Evolutionary conservation across 75 land plant species (phyloP).

Genomic region (Selaginella tamariscina): DNA sequence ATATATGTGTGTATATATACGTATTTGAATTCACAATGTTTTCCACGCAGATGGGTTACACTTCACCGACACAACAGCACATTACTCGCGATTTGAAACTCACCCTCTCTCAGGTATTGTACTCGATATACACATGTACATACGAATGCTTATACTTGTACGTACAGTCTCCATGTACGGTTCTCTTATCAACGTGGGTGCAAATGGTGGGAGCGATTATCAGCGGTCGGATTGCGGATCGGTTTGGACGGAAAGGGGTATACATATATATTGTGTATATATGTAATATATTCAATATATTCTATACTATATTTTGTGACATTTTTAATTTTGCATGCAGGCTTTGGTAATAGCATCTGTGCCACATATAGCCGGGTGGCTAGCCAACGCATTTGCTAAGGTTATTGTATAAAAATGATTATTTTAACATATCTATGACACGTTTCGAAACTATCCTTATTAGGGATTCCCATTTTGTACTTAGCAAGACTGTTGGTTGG

Average conservation of each 20-base stretch:
- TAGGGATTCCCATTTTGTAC: conserved; percentile 49
- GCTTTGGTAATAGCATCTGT: background rate
- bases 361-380: background rate
- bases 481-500: conserved; percentile 75
- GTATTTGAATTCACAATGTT: background rate
- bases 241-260: conserved; percentile 82
- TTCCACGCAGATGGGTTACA: conserved; percentile 41
- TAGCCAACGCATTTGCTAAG: background rate
- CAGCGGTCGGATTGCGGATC: conserved; percentile 77
- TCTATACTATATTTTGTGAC: background rate
- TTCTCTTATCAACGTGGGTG: conserved; percentile 73
- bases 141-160: background rate
- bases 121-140: background rate
- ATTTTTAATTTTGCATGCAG: background rate
- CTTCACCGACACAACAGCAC: conserved; percentile 57
- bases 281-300: too few relatives aligned
- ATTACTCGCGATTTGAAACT: conserved; percentile 50
- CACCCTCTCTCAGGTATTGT: conserved; percentile 51
- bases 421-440: too few relatives aligned
- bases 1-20: too few relatives aligned
- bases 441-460: too few relatives aligned
- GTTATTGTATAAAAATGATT: too few relatives aligned
- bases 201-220: conserved; percentile 84
- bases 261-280: background rate
- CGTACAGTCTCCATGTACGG: conserved; percentile 63